A percentile compares a stretch with the other conserved stretches of the same genome.
phyloP scores from a whole-genome alignment of 2,329 filamentous ascomycete genomes.

The Fusarium drepaniforme region DNA sequence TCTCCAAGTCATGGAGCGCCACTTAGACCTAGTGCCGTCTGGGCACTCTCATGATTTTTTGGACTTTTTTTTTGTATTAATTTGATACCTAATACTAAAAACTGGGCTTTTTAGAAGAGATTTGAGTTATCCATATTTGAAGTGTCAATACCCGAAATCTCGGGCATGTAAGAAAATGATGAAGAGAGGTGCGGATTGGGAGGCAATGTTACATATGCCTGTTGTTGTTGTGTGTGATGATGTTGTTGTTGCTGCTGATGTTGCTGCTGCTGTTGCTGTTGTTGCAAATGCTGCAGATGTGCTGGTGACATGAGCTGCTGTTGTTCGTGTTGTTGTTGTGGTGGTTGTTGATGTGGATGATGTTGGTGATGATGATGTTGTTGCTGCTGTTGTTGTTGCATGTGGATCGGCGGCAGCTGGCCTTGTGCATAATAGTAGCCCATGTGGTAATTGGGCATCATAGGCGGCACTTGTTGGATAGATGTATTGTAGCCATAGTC shows the following conservation, averaged over 20 bases:
- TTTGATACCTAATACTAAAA: not conserved
- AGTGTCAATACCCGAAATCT: not conserved
- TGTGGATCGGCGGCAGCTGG: not conserved
- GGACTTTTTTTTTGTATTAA: not conserved
- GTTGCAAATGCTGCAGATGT: slow-evolving; percentile 10
- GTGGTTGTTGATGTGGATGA: slow-evolving; percentile 53
- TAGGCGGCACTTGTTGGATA: slow-evolving; percentile 19
- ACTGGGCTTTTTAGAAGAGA: not conserved
- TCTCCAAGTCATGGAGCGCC: not conserved
- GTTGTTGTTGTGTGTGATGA: not conserved
- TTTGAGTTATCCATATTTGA: not conserved
- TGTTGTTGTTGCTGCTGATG: not conserved
- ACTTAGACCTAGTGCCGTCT: not conserved
- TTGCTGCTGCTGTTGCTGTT: not conserved
- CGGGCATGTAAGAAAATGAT: not conserved
- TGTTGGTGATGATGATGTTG: not conserved
- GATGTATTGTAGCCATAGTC: slow-evolving; percentile 6
- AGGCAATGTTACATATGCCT: not conserved
- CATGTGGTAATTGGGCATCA: not conserved
- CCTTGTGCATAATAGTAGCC: not conserved
- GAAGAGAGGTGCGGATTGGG: not conserved
- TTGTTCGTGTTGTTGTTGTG: not conserved
- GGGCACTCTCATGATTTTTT: not conserved
- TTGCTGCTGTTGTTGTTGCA: not conserved
- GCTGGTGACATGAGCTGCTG: not conserved